These are phyloP conservation scores for Aspergillus tamarii DNA, from an alignment of 2,329 filamentous ascomycete genomes.

Conservation along the genomic window DNA sequence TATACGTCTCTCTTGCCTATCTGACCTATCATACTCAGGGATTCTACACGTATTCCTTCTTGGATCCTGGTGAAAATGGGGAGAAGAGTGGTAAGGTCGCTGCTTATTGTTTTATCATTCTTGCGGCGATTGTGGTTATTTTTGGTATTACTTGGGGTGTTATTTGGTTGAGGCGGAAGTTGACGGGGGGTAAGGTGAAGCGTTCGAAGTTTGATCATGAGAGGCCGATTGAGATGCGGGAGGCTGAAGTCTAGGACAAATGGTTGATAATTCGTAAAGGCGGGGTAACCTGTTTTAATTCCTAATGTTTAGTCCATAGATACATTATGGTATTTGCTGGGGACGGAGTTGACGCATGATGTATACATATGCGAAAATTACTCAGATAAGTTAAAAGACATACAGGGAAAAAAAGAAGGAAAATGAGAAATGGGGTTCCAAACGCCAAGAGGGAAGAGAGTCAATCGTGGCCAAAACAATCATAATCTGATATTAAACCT, in stretches of 20 bases:
- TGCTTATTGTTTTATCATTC: slow-evolving; percentile 64
- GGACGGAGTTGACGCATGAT: neutral
- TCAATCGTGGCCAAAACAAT: neutral
- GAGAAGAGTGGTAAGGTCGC: slow-evolving; percentile 57
- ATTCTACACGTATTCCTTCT: slow-evolving; percentile 78
- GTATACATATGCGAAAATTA: neutral
- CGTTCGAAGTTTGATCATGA: slow-evolving; percentile 25
- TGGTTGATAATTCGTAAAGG: neutral
- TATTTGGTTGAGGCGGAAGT: slow-evolving; percentile 57
- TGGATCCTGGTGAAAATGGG: slow-evolving; percentile 62
- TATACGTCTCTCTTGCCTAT: slow-evolving; percentile 76
- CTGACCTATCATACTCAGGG: slow-evolving; percentile 69
- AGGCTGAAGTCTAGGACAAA: slow-evolving; percentile 5
- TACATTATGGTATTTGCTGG: neutral
- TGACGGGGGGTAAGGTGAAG: slow-evolving; percentile 41
- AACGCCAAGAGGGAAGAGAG: neutral
- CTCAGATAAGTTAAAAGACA: neutral
- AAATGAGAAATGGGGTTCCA: neutral
- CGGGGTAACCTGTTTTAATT: neutral
- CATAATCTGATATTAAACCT: slow-evolving; percentile 23
- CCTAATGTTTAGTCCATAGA: neutral
- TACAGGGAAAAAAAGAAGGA: neutral
- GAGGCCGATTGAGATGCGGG: slow-evolving; percentile 15
- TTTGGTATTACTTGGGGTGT: slow-evolving; percentile 56
- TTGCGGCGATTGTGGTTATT: slow-evolving; percentile 58